Evolutionary conservation across 441 rosid genomes (phyloP), one percentile per base, ranked within the genome.

Genomic region (Corymbia citriodora): DNA sequence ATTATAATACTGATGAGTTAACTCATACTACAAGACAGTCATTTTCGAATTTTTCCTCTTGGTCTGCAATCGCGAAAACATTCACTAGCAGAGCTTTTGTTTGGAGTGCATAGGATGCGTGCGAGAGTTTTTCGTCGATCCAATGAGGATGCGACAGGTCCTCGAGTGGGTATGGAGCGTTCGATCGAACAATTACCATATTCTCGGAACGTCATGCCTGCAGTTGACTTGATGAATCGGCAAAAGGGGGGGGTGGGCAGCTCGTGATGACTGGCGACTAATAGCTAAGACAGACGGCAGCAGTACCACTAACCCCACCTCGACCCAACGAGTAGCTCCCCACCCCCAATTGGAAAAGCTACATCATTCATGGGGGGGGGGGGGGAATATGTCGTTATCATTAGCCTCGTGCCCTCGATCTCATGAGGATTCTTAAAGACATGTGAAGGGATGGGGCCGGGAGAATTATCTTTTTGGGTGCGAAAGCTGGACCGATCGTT

Each of bases 21-120:
- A 72, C 8, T 0, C 13, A 6, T 0, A 0, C 19, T 11, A 19
- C 25, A 40, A 36, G 14, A 6, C 0, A 3, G 17, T 21, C 83
- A 11, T 40, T 74, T 11, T 10, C 9, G 3, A 36, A 21, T 2
- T 19, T 74, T 21, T 45, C 29, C 14, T 40, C 25, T 15, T 1
- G 5, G 49, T 72, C 3, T 10, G 8, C 50, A 74, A 3, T 1
- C 7, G 8, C 2, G 9, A 40, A 12, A 21, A 11, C 29, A 11
- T 50, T 40, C 10, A 0, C 50, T 11, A 6, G 85, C 49, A 9
- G 29, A 7, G 17, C 50, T 74, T 40, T 21, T 1, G 1, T 36
- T 74, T 74, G 27, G 25, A 74, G 83, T 40, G 7, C 50, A 18
- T 4, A 16, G 29, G 50, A 74, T 74, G 83, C 50, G 29, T 40